These are phyloP conservation scores for Fusarium algeriense DNA, from an alignment of 2,329 filamentous ascomycete species.

Conservation along the genomic window DNA sequence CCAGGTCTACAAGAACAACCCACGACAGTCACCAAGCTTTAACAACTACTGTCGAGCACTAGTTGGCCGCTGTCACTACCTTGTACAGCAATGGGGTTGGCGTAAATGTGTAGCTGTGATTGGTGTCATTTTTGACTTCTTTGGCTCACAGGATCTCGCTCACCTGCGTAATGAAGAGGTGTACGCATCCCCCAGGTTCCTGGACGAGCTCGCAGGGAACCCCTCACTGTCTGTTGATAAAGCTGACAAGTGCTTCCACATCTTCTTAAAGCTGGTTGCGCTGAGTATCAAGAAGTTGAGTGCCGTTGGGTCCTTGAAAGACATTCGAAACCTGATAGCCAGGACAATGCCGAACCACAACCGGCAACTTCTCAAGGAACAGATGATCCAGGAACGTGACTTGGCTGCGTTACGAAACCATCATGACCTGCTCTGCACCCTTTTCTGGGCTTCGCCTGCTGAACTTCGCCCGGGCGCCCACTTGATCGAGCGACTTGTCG, in stretches of 20 bases:
- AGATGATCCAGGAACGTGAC: constrained; percentile 69
- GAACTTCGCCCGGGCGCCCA: constrained; percentile 65
- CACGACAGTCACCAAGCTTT: constrained; percentile 69
- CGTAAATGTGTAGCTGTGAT: constrained; percentile 67
- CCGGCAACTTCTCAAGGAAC: constrained; percentile 73
- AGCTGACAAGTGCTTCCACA: constrained; percentile 74
- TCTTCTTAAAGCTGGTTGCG: constrained; percentile 74
- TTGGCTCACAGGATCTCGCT: constrained; percentile 70
- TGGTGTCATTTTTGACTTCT: constrained; percentile 75
- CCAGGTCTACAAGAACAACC: constrained; percentile 67
- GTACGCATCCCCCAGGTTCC: constrained; percentile 70
- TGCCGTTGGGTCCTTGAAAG: constrained; percentile 63
- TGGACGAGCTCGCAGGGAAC: constrained; percentile 64
- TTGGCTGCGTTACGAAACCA: constrained; percentile 75
- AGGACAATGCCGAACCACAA: constrained; percentile 75
- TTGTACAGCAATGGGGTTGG: constrained; percentile 76
- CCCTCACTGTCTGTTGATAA: constrained; percentile 64
- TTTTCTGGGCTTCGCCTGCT: constrained; percentile 73
- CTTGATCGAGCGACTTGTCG: constrained; percentile 70
- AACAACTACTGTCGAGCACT: constrained; percentile 73
- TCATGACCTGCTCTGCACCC: constrained; percentile 74
- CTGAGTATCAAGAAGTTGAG: constrained; percentile 66
- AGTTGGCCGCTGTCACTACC: constrained; percentile 70
- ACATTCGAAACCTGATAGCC: constrained; percentile 71
- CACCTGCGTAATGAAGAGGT: constrained; percentile 75